These are phyloP conservation scores for Mycena galopus DNA, from an alignment of 768 basidiomycete genomes.

Conservation along the genomic window DNA sequence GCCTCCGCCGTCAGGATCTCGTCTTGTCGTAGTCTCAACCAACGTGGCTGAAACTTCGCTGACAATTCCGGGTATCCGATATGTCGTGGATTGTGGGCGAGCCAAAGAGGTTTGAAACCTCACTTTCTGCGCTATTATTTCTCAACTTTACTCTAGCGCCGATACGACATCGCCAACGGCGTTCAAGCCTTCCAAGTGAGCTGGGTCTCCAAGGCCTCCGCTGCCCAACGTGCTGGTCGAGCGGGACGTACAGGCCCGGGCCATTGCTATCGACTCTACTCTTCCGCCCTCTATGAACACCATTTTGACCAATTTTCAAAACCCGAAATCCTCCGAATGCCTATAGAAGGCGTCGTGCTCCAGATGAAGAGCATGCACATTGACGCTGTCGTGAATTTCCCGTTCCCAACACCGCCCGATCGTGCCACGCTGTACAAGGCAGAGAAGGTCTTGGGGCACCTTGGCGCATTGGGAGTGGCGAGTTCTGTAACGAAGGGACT, in stretches of 20 bases:
- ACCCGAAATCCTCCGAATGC: constrained; percentile 95
- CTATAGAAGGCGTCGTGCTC: constrained; percentile 95
- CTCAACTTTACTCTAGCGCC: constrained; percentile 64
- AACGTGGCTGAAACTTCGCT: constrained; percentile 98
- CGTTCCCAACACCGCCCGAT: constrained; percentile 97
- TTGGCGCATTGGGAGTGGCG: constrained; percentile 80
- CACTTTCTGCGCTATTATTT: not conserved
- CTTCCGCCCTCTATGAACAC: constrained; percentile 93
- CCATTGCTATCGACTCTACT: constrained; percentile 97
- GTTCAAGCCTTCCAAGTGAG: constrained; percentile 93
- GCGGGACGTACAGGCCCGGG: constrained; percentile 98
- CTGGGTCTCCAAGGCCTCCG: constrained; percentile 97
- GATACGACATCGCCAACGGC: constrained; percentile 83
- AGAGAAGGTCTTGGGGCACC: constrained; percentile 81
- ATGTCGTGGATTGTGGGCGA: constrained; percentile 97
- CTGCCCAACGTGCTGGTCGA: constrained; percentile 93
- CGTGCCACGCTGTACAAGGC: constrained; percentile 80
- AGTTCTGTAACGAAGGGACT: constrained; percentile 34
- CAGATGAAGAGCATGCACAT: constrained; percentile 99
- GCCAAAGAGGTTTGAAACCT: constrained; percentile 83
- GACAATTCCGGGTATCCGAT: constrained; percentile 96
- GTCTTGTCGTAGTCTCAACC: constrained; percentile 94
- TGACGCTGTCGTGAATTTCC: constrained; percentile 95
- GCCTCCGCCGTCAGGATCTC: constrained; percentile 81
- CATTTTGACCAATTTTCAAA: constrained; percentile 89